These are phyloP conservation scores for Dothistroma septosporum DNA, from an alignment of 2,329 filamentous ascomycete species.

Conservation along the genomic window DNA sequence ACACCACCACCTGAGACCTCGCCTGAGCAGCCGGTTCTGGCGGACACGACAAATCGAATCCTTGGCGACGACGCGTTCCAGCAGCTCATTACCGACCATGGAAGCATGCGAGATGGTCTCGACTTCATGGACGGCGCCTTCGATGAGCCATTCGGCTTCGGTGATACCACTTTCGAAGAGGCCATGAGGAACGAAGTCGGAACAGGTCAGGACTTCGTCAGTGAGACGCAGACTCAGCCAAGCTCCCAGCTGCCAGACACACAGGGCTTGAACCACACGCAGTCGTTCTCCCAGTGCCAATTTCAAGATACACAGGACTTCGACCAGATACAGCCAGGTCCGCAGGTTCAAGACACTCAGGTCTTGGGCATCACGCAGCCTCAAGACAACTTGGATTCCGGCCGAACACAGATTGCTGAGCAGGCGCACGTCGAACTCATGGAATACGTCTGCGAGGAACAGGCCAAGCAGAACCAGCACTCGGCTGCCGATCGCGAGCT, in stretches of 20 bases:
- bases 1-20: neutral
- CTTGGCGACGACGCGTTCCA: conserved; percentile 5
- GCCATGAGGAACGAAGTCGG: neutral
- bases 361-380: neutral
- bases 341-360: neutral
- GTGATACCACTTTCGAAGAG: neutral
- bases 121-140: conserved; percentile 8
- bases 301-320: too few species aligned
- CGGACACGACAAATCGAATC: neutral
- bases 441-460: neutral
- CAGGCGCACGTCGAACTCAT: conserved; percentile 2
- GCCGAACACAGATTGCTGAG: conserved; percentile 10
- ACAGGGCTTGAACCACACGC: neutral
- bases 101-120: neutral
- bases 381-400: too few species aligned
- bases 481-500: neutral
- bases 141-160: conserved; percentile 12
- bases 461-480: neutral
- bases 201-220: neutral
- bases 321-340: neutral
- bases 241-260: neutral
- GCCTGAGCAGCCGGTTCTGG: neutral
- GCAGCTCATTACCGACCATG: conserved; percentile 8
- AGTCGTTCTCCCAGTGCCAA: too few species aligned
- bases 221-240: neutral